Percentiles rank a stretch among this genome's conserved stretches.
phyloP scores from a whole-genome alignment of 768 basidiomycete species.

The Amanita polypyramis region DNA sequence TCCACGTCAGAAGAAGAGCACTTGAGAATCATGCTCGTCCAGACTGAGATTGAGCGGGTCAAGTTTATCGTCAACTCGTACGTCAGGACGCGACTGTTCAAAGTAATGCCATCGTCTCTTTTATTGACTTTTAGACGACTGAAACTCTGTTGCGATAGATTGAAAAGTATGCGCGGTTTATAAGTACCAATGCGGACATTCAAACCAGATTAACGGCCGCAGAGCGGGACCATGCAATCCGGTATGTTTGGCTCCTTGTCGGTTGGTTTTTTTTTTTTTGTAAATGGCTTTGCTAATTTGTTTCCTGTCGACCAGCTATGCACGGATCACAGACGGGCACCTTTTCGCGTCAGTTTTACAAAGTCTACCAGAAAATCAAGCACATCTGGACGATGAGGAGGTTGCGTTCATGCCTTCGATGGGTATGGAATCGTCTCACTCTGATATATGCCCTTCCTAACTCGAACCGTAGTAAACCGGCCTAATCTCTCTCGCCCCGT shows the following conservation, averaged over 20 bases:
- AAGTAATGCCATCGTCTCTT: conserved; percentile 40
- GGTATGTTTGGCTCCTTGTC: conserved; percentile 34
- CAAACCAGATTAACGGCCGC: conserved; percentile 76
- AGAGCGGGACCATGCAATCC: conserved; percentile 72
- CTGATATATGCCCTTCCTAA: not conserved
- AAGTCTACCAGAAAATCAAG: conserved; percentile 67
- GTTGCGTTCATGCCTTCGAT: conserved; percentile 59
- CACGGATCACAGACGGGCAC: conserved; percentile 66
- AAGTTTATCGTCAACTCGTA: conserved; percentile 90
- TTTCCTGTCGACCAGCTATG: conserved; percentile 42
- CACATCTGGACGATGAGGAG: conserved; percentile 64
- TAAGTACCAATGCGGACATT: conserved; percentile 56
- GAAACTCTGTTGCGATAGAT: conserved; percentile 38
- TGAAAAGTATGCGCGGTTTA: conserved; percentile 77
- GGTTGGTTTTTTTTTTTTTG: not conserved
- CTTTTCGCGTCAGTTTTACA: conserved; percentile 75
- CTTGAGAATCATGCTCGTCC: conserved; percentile 84
- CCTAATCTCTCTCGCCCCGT: conserved; percentile 74
- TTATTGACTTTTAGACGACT: conserved; percentile 1
- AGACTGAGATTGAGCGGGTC: conserved; percentile 90
- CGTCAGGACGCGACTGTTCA: conserved; percentile 75
- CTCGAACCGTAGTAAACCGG: conserved; percentile 44
- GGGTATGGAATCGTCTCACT: conserved; percentile 34
- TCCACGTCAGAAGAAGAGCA: conserved; percentile 88
- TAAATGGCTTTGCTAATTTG: not conserved